Evolutionary conservation across 2,329 filamentous ascomycete species (phyloP).

Genomic region (Calonectria hawksworthii): DNA sequence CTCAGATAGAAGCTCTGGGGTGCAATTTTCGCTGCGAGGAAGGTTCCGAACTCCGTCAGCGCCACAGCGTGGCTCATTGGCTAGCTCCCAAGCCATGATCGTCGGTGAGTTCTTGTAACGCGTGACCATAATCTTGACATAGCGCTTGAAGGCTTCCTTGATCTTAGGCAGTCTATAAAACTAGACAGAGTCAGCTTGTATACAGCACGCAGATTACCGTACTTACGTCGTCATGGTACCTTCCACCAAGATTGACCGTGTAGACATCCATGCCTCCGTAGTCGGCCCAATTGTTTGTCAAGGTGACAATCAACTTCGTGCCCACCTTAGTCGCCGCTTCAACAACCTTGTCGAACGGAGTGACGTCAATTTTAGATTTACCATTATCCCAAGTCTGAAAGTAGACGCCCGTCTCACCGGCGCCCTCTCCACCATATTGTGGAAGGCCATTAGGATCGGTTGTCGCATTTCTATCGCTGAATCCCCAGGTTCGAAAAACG

Average conservation of each 20-base stretch:
- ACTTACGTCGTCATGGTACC: conserved; percentile 56
- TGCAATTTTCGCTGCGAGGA: conserved; percentile 62
- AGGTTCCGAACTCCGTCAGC: conserved; percentile 56
- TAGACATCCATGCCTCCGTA: conserved; percentile 73
- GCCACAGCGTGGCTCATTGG: conserved; percentile 71
- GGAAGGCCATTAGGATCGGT: conserved; percentile 46
- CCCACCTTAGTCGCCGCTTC: conserved; percentile 68
- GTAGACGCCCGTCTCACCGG: conserved; percentile 55
- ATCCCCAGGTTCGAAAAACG: conserved; percentile 73
- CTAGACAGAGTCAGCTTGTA: conserved; percentile 35
- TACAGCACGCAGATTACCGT: background rate
- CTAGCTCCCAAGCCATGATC: conserved; percentile 77
- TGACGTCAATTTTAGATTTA: conserved; percentile 67
- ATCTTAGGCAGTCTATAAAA: conserved; percentile 65
- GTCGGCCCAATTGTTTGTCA: conserved; percentile 72
- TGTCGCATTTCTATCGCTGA: conserved; percentile 68
- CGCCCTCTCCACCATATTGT: conserved; percentile 30
- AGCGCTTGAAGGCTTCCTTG: conserved; percentile 67
- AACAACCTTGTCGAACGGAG: conserved; percentile 72
- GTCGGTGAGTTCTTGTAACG: conserved; percentile 71
- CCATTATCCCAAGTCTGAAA: conserved; percentile 77
- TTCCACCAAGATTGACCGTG: conserved; percentile 66
- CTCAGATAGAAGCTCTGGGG: conserved; percentile 67
- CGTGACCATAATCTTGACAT: conserved; percentile 70
- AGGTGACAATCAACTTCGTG: conserved; percentile 68